A percentile compares a stretch with the other conserved stretches of the same genome.
Evolutionary conservation across 441 rosid species (phyloP).

Genomic region (Erysimum pusillum): DNA sequence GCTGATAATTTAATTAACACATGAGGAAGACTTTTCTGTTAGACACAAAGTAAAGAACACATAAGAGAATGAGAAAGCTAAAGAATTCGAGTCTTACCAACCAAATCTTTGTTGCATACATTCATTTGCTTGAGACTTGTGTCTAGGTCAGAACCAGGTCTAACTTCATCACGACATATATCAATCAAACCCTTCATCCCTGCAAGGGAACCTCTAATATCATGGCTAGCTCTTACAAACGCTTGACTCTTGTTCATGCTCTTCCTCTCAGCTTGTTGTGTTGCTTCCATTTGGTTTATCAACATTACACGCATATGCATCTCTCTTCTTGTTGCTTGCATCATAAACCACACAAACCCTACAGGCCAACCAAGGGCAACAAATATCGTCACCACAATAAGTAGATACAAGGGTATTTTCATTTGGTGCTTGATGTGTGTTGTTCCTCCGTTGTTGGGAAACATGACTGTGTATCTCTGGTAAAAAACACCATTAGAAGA

Average conservation of each 20-base stretch:
- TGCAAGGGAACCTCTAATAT: slow-evolving; percentile 72
- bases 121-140: slow-evolving; percentile 58
- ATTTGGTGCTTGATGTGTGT: slow-evolving; percentile 34
- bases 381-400: slow-evolving; percentile 37
- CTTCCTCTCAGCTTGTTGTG: slow-evolving; percentile 84
- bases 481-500: slow-evolving; percentile 7
- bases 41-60: background rate
- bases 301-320: slow-evolving; percentile 57
- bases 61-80: background rate
- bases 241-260: slow-evolving; percentile 82
- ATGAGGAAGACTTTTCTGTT: background rate
- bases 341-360: slow-evolving; percentile 51
- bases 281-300: slow-evolving; percentile 82
- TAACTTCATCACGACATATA: slow-evolving; percentile 52
- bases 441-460: slow-evolving; percentile 50
- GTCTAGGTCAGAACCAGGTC: slow-evolving; percentile 54
- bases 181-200: slow-evolving; percentile 68
- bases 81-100: slow-evolving; percentile 55
- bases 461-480: slow-evolving; percentile 65
- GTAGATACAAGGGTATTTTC: background rate
- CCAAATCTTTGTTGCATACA: slow-evolving; percentile 60
- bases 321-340: slow-evolving; percentile 54
- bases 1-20: slow-evolving; percentile 46
- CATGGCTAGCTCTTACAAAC: slow-evolving; percentile 83
- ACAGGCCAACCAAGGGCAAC: slow-evolving; percentile 46